Percentiles rank a stretch among this genome's conserved stretches.
phyloP scores from a whole-genome alignment of 2,329 filamentous ascomycete species.

The Hymenoscyphus fructigenus region DNA sequence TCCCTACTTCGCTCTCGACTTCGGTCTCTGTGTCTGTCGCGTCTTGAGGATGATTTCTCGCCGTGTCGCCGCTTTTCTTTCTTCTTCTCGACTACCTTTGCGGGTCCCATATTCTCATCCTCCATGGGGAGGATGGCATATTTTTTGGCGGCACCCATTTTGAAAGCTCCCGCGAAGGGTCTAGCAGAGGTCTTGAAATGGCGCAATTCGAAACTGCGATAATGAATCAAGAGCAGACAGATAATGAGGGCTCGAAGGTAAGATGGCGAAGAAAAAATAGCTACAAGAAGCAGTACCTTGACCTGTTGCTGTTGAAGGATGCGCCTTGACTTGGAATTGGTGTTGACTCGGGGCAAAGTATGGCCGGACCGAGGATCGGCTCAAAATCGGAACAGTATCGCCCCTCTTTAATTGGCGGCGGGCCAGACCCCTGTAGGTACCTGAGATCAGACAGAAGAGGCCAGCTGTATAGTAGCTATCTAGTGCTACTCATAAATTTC shows the following conservation, averaged over 20 bases:
- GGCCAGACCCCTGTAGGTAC: too few species aligned
- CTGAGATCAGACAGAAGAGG: too few species aligned
- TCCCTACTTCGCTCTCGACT: constrained; percentile 38
- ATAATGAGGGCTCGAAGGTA: too few species aligned
- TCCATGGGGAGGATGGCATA: constrained; percentile 70
- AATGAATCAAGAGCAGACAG: background rate
- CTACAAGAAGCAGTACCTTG: too few species aligned
- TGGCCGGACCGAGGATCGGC: background rate
- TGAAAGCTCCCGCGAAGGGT: background rate
- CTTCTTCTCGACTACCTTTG: constrained; percentile 51
- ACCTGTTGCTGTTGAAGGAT: background rate
- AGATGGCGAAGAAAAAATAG: too few species aligned
- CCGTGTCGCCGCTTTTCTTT: constrained; percentile 39
- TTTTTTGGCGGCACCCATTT: constrained; percentile 49
- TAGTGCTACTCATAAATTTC: background rate
- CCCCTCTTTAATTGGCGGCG: too few species aligned
- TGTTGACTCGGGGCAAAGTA: background rate
- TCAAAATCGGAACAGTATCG: background rate
- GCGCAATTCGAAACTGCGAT: too few species aligned
- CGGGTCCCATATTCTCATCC: constrained; percentile 57
- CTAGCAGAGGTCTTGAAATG: background rate
- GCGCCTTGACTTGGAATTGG: background rate
- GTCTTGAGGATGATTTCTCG: constrained; percentile 39
- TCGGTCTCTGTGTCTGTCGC: constrained; percentile 40
- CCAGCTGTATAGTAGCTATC: too few species aligned